Conservation (phyloP, 2,329 filamentous ascomycete species). For the Arthrobotrys sinensis region DNA sequence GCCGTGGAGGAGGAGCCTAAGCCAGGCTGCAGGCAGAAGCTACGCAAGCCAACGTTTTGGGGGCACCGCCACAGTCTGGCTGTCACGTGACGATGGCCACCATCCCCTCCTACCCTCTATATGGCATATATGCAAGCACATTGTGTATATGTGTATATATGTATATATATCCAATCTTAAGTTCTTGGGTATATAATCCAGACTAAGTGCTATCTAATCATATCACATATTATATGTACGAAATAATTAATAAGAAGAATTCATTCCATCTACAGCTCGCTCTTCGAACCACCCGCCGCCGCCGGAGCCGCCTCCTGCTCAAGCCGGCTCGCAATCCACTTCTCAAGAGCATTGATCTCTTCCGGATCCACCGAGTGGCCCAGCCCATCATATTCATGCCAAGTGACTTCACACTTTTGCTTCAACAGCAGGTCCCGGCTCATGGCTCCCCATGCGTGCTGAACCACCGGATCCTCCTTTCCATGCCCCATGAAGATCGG, state of each 20-base stretch:
- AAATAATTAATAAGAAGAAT: too few species aligned
- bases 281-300: conserved; percentile 26
- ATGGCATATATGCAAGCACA: too few species aligned
- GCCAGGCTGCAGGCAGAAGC: background rate
- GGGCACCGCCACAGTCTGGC: background rate
- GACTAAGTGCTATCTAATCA: too few species aligned
- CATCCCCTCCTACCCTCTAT: too few species aligned
- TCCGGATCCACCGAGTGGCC: conserved; percentile 81
- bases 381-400: conserved; percentile 83
- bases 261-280: conserved; percentile 47
- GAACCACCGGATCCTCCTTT: conserved; percentile 81
- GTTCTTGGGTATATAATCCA: too few species aligned
- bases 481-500: conserved; percentile 93
- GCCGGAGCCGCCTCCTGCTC: conserved; percentile 68
- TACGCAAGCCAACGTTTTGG: conserved; percentile 6
- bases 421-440: conserved; percentile 78
- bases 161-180: too few species aligned
- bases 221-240: too few species aligned
- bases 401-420: conserved; percentile 79
- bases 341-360: conserved; percentile 87
- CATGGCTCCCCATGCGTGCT: conserved; percentile 77
- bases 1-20: background rate
- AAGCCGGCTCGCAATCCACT: conserved; percentile 73
- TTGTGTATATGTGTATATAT: too few species aligned
- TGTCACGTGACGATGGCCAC: background rate